These are phyloP conservation scores for Microcyclospora tardicrescens DNA, from an alignment of 2,329 filamentous ascomycete genomes.

Conservation along the genomic window DNA sequence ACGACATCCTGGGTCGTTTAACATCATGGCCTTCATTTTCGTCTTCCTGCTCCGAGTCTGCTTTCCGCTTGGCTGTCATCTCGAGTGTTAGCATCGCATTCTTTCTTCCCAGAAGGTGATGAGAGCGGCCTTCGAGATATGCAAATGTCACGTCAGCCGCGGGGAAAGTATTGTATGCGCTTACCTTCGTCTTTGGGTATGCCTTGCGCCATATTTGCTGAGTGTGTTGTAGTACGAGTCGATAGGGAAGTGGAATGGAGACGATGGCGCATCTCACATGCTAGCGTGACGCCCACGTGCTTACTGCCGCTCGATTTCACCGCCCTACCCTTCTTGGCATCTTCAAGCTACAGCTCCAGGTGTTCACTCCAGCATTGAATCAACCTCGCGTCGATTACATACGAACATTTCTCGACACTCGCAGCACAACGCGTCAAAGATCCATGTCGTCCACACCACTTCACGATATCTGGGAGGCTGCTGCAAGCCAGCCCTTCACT, in stretches of 20 bases:
- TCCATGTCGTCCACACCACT: slow-evolving; percentile 65
- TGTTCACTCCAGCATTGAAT: too few species aligned
- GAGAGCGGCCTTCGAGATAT: too few species aligned
- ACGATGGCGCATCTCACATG: too few species aligned
- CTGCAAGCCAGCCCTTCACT: slow-evolving; percentile 71
- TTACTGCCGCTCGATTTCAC: too few species aligned
- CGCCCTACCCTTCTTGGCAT: too few species aligned
- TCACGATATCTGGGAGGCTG: slow-evolving; percentile 82
- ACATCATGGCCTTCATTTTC: slow-evolving; percentile 41
- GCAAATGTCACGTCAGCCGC: too few species aligned
- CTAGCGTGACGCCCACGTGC: too few species aligned
- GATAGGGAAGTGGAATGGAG: neutral
- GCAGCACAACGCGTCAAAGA: neutral
- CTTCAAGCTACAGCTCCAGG: too few species aligned
- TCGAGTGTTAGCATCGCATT: too few species aligned
- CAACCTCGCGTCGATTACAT: too few species aligned
- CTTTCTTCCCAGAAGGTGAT: too few species aligned
- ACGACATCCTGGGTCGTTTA: slow-evolving; percentile 49
- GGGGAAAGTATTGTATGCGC: neutral
- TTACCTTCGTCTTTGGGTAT: slow-evolving; percentile 23
- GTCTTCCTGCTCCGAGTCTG: slow-evolving; percentile 45
- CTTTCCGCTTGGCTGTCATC: slow-evolving; percentile 51
- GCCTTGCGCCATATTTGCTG: slow-evolving; percentile 21
- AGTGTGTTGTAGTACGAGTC: neutral
- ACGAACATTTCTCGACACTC: neutral